These are phyloP conservation scores for Monascus ruber DNA, from an alignment of 2,329 filamentous ascomycete species.

Conservation along the genomic window DNA sequence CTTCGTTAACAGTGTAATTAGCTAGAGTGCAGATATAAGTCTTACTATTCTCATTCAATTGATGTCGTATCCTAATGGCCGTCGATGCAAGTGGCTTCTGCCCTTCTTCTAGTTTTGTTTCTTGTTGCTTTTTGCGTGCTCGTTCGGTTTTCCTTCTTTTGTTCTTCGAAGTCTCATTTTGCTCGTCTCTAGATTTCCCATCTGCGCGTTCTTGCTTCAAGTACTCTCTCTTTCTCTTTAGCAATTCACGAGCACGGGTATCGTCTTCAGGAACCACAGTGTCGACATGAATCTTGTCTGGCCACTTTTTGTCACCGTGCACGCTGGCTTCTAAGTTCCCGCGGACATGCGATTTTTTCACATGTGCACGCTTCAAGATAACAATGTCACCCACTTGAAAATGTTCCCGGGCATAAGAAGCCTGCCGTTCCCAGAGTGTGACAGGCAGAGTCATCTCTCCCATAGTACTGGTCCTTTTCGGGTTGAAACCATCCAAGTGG, in stretches of 20 bases:
- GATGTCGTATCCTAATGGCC: constrained; percentile 14
- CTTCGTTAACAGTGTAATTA: constrained; percentile 4
- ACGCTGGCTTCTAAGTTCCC: constrained; percentile 59
- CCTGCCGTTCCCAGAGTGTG: constrained; percentile 59
- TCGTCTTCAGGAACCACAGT: constrained; percentile 39
- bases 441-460: constrained; percentile 63
- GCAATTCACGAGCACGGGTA: constrained; percentile 43
- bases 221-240: constrained; percentile 56
- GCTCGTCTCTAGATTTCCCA: constrained; percentile 19
- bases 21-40: background rate
- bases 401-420: constrained; percentile 42
- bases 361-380: constrained; percentile 58
- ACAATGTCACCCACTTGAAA: constrained; percentile 54
- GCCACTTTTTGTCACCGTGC: constrained; percentile 46
- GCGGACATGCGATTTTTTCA: constrained; percentile 41
- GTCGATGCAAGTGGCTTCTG: constrained; percentile 11
- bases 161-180: constrained; percentile 10
- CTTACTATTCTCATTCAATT: constrained; percentile 34
- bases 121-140: constrained; percentile 9
- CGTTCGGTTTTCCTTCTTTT: constrained; percentile 18
- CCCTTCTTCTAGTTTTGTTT: constrained; percentile 18
- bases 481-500: constrained; percentile 35
- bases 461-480: constrained; percentile 59
- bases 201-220: constrained; percentile 38
- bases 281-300: constrained; percentile 48